These are phyloP conservation scores for Keithomyces neogunnii DNA, from an alignment of 2,329 filamentous ascomycete species.

Conservation along the genomic window DNA sequence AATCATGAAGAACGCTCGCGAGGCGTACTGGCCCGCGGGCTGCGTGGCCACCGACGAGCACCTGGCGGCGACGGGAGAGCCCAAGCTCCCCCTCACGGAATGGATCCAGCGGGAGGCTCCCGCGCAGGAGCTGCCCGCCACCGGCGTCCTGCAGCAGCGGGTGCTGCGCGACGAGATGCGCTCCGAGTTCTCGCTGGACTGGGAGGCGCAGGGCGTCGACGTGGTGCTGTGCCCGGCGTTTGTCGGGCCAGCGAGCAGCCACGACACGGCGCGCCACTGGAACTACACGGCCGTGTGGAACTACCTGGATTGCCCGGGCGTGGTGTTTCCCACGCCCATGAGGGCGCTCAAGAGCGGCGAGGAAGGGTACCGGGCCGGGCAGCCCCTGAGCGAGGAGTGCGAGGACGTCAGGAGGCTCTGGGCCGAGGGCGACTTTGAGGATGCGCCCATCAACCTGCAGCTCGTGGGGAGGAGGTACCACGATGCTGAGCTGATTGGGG, in stretches of 20 bases:
- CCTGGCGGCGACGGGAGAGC: constrained; percentile 17
- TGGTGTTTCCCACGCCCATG: constrained; percentile 23
- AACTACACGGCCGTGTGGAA: constrained; percentile 28
- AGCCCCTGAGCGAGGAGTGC: constrained; percentile 5
- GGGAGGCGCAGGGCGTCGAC: constrained; percentile 26
- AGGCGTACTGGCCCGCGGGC: constrained; percentile 2
- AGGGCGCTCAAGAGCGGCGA: constrained; percentile 4
- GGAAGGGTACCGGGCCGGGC: neutral
- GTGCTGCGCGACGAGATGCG: constrained; percentile 21
- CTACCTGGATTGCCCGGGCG: constrained; percentile 26
- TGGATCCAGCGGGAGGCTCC: constrained; percentile 14
- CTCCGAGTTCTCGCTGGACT: constrained; percentile 21
- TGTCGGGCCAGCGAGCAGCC: constrained; percentile 19
- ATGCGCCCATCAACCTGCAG: constrained; percentile 24
- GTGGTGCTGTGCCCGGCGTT: constrained; percentile 18
- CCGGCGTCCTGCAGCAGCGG: constrained; percentile 17
- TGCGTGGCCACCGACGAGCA: neutral
- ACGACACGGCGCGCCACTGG: constrained; percentile 26
- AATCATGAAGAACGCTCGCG: neutral
- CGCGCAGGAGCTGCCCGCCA: neutral
- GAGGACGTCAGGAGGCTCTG: constrained; percentile 20
- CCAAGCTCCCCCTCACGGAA: constrained; percentile 18
- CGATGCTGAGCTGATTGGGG: constrained; percentile 24
- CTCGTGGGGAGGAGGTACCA: constrained; percentile 24
- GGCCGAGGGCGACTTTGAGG: constrained; percentile 24